Evolutionary conservation across 2,329 filamentous ascomycete genomes (phyloP).

Genomic region (Colletotrichum abscissum): DNA sequence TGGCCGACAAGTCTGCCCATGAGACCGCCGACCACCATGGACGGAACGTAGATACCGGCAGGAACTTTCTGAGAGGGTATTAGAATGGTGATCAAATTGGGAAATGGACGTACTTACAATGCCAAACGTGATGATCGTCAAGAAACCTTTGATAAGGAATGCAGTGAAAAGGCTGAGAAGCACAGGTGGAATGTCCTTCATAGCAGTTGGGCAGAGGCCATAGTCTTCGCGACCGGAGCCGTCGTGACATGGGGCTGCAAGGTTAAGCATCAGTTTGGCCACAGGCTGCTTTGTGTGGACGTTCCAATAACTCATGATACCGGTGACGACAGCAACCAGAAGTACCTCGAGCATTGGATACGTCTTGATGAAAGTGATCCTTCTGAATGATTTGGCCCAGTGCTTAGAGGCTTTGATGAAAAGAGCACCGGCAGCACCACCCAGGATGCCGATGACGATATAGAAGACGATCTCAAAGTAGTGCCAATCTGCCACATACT

Average conservation of each 20-base stretch:
- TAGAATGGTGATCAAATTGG: constrained; percentile 22
- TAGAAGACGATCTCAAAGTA: constrained; percentile 91
- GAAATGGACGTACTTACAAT: constrained; percentile 64
- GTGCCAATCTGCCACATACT: constrained; percentile 91
- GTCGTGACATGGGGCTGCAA: constrained; percentile 87
- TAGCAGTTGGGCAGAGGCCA: constrained; percentile 80
- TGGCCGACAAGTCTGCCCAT: constrained; percentile 92
- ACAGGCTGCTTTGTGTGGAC: constrained; percentile 88
- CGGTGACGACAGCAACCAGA: constrained; percentile 87
- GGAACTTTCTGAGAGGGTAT: constrained; percentile 78
- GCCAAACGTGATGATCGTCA: constrained; percentile 93
- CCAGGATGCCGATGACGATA: constrained; percentile 85
- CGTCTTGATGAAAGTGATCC: constrained; percentile 81
- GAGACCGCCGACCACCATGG: constrained; percentile 96
- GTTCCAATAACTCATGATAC: constrained; percentile 93
- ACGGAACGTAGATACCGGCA: constrained; percentile 96
- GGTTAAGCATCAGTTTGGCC: constrained; percentile 88
- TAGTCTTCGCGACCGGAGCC: constrained; percentile 70
- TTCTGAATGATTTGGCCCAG: constrained; percentile 91
- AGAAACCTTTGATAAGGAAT: constrained; percentile 87
- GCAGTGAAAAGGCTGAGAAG: constrained; percentile 79
- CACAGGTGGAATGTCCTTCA: constrained; percentile 82
- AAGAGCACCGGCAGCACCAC: constrained; percentile 85
- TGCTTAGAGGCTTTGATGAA: constrained; percentile 96
- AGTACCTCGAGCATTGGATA: constrained; percentile 89